Percentiles rank a stretch among this genome's conserved stretches.
phyloP scores from a whole-genome alignment of 2,329 filamentous ascomycete species.

The Colletotrichum paranaense region DNA sequence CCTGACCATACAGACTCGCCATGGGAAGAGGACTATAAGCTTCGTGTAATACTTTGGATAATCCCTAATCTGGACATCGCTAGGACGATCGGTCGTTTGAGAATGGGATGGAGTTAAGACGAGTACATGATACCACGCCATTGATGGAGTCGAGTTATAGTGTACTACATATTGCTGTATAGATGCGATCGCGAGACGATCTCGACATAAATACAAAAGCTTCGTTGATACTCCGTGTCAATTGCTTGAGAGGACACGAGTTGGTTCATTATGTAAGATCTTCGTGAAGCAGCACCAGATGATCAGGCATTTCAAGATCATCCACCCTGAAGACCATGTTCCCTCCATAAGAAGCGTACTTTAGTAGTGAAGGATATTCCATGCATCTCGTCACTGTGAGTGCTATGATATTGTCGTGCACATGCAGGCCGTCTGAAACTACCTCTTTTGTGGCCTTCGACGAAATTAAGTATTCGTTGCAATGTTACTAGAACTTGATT shows the following conservation, averaged over 20 bases:
- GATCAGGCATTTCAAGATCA: too few species aligned
- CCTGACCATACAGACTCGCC: not conserved
- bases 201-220: not conserved
- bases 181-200: not conserved
- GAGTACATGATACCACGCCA: conserved; percentile 30
- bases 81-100: not conserved
- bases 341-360: too few species aligned
- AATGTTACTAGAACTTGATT: too few species aligned
- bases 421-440: too few species aligned
- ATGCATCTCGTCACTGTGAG: too few species aligned
- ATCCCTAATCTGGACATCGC: conserved; percentile 14
- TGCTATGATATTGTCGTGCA: too few species aligned
- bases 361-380: too few species aligned
- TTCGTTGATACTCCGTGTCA: not conserved
- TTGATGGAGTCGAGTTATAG: conserved; percentile 8
- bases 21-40: not conserved
- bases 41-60: conserved; percentile 26
- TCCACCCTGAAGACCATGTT: too few species aligned
- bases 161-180: conserved; percentile 14
- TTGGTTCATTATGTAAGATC: too few species aligned
- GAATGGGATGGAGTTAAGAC: not conserved
- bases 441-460: too few species aligned
- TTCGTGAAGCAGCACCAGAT: too few species aligned
- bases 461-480: too few species aligned
- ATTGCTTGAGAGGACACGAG: not conserved